These are phyloP conservation scores for Lasiosphaeris hirsuta DNA, from an alignment of 495 filamentous ascomycete genomes.

Conservation along the genomic window DNA sequence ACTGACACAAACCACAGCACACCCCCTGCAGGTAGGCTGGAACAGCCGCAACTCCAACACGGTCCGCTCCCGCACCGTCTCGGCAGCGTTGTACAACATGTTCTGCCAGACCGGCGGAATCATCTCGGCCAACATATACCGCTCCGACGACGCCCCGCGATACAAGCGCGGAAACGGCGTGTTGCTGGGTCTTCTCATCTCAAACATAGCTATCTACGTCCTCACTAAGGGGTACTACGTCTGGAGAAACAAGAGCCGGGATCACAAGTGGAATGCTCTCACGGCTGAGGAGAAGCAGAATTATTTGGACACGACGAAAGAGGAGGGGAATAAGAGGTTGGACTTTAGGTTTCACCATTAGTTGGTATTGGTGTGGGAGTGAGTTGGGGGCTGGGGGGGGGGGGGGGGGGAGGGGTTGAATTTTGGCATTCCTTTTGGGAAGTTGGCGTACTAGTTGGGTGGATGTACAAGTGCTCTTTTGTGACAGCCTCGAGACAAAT, in stretches of 20 bases:
- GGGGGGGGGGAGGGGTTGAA: too few species aligned
- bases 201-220: conserved; percentile 56
- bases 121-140: conserved; percentile 54
- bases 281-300: conserved; percentile 54
- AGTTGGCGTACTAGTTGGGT: too few species aligned
- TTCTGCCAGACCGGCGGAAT: conserved; percentile 63
- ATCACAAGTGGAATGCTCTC: conserved; percentile 52
- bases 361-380: background rate
- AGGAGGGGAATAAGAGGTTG: conserved; percentile 70
- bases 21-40: conserved; percentile 65
- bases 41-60: conserved; percentile 37
- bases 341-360: conserved; percentile 52
- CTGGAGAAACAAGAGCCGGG: conserved; percentile 50
- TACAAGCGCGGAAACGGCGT: conserved; percentile 66
- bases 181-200: conserved; percentile 52
- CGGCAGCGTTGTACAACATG: conserved; percentile 71
- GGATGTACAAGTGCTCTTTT: too few species aligned
- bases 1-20: conserved; percentile 24
- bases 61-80: conserved; percentile 63
- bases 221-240: conserved; percentile 61
- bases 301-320: conserved; percentile 62
- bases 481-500: too few species aligned
- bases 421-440: too few species aligned
- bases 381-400: too few species aligned
- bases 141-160: conserved; percentile 59